These are phyloP conservation scores for Starmerella ratchasimensis DNA, from an alignment of 805 yeast species.

Conservation along the genomic window DNA sequence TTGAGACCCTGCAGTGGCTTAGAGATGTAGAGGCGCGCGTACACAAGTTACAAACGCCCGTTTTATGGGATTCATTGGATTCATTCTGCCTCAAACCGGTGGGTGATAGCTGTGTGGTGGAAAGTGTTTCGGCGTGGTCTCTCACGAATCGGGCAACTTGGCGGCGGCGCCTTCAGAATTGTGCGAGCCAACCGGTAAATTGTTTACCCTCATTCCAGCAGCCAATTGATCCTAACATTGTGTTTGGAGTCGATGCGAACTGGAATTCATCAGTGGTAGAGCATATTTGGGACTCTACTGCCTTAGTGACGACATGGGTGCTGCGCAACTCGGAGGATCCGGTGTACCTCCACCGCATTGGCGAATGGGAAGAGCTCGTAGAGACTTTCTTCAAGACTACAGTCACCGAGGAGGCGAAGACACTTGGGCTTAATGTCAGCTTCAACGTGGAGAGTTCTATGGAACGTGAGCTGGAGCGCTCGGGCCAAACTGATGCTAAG, in stretches of 20 bases:
- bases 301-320: conserved; percentile 65
- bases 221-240: conserved; percentile 57
- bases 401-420: conserved; percentile 36
- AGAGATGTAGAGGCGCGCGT: conserved; percentile 57
- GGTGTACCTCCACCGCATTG: conserved; percentile 20
- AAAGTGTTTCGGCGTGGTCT: conserved; percentile 75
- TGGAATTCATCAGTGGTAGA: conserved; percentile 25
- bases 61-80: conserved; percentile 30
- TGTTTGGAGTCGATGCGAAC: conserved; percentile 43
- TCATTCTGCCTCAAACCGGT: conserved; percentile 73
- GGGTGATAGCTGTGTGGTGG: conserved; percentile 66
- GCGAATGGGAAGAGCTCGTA: conserved; percentile 58
- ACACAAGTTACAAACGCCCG: conserved; percentile 23
- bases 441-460: conserved; percentile 75
- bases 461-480: conserved; percentile 68
- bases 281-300: conserved; percentile 46
- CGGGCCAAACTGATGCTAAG: conserved; percentile 63
- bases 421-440: conserved; percentile 45
- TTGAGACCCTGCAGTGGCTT: conserved; percentile 78
- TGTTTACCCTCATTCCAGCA: conserved; percentile 87
- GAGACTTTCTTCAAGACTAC: conserved; percentile 37
- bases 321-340: conserved; percentile 38
- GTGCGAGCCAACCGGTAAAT: conserved; percentile 71
- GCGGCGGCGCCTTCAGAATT: conserved; percentile 39
- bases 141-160: conserved; percentile 51